Evolutionary conservation across 768 basidiomycete genomes (phyloP), one percentile per base, ranked within the genome.

Genomic region (Mycena filopes): DNA sequence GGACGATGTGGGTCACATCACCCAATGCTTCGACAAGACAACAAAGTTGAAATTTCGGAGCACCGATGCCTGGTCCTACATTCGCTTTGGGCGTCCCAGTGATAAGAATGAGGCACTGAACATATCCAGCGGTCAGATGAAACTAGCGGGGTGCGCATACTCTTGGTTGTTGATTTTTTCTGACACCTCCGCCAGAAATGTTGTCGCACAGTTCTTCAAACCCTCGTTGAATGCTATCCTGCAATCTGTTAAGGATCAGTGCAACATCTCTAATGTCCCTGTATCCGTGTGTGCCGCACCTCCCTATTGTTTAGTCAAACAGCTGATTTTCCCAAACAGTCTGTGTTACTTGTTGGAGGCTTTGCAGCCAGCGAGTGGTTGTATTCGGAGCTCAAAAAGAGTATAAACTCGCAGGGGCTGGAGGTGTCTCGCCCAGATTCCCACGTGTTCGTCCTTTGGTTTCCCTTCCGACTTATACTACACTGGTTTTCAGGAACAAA

Each of bases 301-400:
- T 33, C 23, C 40, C 23, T 48, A 9, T 23, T 26, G 11, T 47
- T 47, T 23, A 25, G 9, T 12, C 6, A 33, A 33, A 11, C 12
- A 6, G 12, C 25, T 47, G 15, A 47, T 5, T 4, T 4, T 13
- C 6, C 12, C 16, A 26, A 26, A 15, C 15, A 83, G 83, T 77
- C 79, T 31, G 78, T 83, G 23, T 78, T 83, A 36, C 80, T 89
- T 1, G 86, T 88, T 4, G 87, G 87, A n/a, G 87, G 86, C 0
- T 88, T 88, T 70, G 82, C 86, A 20, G 84, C 85, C 1, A 87
- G 82, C 60, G 83, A 86, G 54, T 88, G 83, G 79, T 71, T 89
- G 23, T 84, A 80, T 68, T 70, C 74, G 3, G 75, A 77, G 53
- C 79, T 88, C 3, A 79, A 79, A 40, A 74, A 71, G 55, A 69